Base-by-base conservation (phyloP, 2,329 filamentous ascomycete genomes). In the Trichophyton mentagrophytes region DNA sequence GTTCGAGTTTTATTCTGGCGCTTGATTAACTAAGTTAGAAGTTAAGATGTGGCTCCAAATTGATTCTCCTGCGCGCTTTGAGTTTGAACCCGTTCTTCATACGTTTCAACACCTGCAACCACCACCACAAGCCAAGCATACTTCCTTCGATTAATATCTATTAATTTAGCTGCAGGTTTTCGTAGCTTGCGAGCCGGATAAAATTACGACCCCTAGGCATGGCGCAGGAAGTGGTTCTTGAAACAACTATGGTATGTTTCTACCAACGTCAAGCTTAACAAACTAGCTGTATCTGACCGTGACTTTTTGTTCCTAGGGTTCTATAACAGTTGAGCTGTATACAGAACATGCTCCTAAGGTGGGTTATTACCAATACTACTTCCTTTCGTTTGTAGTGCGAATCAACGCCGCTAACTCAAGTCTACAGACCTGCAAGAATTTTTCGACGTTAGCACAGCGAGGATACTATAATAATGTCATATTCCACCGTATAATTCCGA, bases 401-500 rank as follows among this genome's bases (percentile, higher is more conserved):
- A 17, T 8, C 22, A 17, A 47, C 3, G 11, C 6, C 44, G 3
- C 17, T 47, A 30, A 25, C 25, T 25, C 11, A 33, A 60, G 17
- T 17, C 17, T 22, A 30, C 67, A 86, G 73, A 91, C 90, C 25
- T 95, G 89, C 82, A 82, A 81, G 63, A 96, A 97, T 80, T 97
- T 97, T 77, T 73, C 81, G 27, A 88, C 87, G 3, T 88, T 97
- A 59, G 84, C 85, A 20, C 78, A 82, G 64, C 82, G 90, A 67
- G 89, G 89, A 67, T 97, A 96, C 82, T 99, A 96, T 82, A 84
- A 93, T 77, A 79, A 77, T 71, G 84, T 88, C 62, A 77, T 91
- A 70, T 92, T 97, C 81, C 93, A 97, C 79, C 90, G 93, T 72
- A 86, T 97, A 68, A 97, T 99, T 70, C 85, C 89, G 59, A 85